phyloP scores from a whole-genome alignment of 768 basidiomycete genomes.

The Mycena amicta region DNA sequence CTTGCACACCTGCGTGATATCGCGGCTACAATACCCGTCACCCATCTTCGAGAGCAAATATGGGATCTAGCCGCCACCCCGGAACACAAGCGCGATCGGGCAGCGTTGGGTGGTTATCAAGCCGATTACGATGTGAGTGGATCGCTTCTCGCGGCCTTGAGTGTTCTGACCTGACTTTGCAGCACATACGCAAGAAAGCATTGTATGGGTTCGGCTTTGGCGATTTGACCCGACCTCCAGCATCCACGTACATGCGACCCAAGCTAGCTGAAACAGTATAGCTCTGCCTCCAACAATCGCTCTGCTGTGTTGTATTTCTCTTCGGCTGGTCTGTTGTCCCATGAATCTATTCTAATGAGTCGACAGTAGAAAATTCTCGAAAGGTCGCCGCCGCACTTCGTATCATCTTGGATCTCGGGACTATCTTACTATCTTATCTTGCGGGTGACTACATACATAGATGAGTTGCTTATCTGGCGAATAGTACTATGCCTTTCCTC shows the following conservation, averaged over 20 bases:
- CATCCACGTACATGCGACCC: background rate
- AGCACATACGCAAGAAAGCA: background rate
- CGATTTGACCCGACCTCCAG: background rate
- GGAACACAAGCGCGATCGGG: background rate
- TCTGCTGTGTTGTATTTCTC: no score
- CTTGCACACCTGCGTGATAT: constrained; percentile 3
- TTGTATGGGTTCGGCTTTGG: background rate
- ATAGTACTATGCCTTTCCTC: no score
- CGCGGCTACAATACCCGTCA: background rate
- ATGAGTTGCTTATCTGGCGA: no score
- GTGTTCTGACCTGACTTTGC: background rate
- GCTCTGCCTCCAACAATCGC: no score
- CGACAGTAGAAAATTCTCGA: no score
- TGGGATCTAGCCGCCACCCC: constrained; percentile 6
- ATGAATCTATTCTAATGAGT: no score
- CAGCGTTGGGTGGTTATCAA: constrained; percentile 4
- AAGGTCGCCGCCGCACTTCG: no score
- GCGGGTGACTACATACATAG: no score
- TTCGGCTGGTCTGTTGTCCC: no score
- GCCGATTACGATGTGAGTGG: constrained; percentile 1
- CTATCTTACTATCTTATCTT: no score
- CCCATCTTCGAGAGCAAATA: constrained; percentile 1
- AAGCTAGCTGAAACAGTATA: background rate
- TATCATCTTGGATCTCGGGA: no score
- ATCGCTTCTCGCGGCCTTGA: background rate